Evolutionary conservation across 495 filamentous ascomycete genomes (phyloP).

Genomic region (Choiromyces venosus): DNA sequence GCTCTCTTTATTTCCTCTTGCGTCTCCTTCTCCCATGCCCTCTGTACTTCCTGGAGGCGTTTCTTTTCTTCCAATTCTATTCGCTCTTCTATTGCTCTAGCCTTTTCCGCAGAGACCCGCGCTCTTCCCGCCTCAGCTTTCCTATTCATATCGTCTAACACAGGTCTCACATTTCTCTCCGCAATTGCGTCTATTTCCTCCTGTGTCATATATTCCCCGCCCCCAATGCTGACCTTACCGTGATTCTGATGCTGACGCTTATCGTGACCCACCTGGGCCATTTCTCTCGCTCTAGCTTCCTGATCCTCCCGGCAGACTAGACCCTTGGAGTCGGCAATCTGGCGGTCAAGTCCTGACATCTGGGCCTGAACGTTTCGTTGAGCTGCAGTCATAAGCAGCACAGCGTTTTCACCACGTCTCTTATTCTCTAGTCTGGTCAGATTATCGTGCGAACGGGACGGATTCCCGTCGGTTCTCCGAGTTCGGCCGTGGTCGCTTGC

Average conservation of each 20-base stretch:
- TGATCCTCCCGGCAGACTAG: constrained; percentile 21
- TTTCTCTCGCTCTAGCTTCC: constrained; percentile 17
- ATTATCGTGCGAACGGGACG: constrained; percentile 40
- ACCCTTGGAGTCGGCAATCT: constrained; percentile 35
- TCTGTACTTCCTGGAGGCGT: constrained; percentile 24
- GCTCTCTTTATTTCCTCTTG: constrained; percentile 47
- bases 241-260: constrained; percentile 44
- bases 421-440: constrained; percentile 65
- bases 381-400: constrained; percentile 68
- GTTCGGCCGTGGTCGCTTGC: constrained; percentile 5
- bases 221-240: constrained; percentile 72
- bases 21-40: constrained; percentile 44
- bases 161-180: constrained; percentile 70
- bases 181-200: constrained; percentile 77
- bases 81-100: constrained; percentile 54
- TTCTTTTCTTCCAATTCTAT: constrained; percentile 49
- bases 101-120: constrained; percentile 53
- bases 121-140: constrained; percentile 63
- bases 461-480: constrained; percentile 14
- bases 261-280: constrained; percentile 25
- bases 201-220: constrained; percentile 71
- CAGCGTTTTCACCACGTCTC: constrained; percentile 67
- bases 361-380: constrained; percentile 68
- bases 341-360: constrained; percentile 35
- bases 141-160: constrained; percentile 82